Evolutionary conservation across 495 filamentous ascomycete genomes (phyloP).

Genomic region (Penicillium daleae): DNA sequence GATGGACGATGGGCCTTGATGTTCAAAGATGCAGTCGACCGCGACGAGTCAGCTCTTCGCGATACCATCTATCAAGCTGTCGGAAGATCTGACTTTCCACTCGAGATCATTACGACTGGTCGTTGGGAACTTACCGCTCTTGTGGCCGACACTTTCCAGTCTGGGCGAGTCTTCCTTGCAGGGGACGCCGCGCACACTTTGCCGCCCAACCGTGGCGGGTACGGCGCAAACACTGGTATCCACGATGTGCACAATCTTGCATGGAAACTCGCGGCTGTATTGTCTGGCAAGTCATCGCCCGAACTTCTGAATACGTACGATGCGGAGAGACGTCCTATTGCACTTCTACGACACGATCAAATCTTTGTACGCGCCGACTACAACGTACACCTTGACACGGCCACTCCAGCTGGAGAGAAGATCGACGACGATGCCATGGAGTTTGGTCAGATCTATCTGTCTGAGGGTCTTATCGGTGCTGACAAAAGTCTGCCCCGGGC

Average conservation of each 20-base stretch:
- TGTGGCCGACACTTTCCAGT: slow-evolving; percentile 32
- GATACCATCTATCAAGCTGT: slow-evolving; percentile 26
- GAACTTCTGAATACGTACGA: slow-evolving; percentile 53
- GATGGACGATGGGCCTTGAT: slow-evolving; percentile 37
- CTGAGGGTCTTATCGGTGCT: slow-evolving; percentile 20
- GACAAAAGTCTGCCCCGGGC: slow-evolving; percentile 20
- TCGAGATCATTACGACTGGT: slow-evolving; percentile 36
- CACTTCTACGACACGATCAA: slow-evolving; percentile 33
- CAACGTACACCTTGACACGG: slow-evolving; percentile 23
- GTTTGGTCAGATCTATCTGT: slow-evolving; percentile 30
- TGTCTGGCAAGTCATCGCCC: slow-evolving; percentile 41
- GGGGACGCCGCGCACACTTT: slow-evolving; percentile 57
- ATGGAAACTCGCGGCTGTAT: slow-evolving; percentile 53
- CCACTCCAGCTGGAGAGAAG: slow-evolving; percentile 15
- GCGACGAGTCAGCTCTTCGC: slow-evolving; percentile 21
- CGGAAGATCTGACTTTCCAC: slow-evolving; percentile 21
- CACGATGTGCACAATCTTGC: slow-evolving; percentile 51
- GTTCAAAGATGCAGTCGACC: slow-evolving; percentile 33
- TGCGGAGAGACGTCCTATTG: slow-evolving; percentile 55
- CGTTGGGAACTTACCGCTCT: slow-evolving; percentile 34
- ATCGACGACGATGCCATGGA: slow-evolving; percentile 36
- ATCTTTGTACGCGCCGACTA: slow-evolving; percentile 36
- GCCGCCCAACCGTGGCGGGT: slow-evolving; percentile 50
- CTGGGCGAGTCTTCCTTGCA: slow-evolving; percentile 48
- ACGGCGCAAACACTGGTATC: slow-evolving; percentile 55